These are phyloP conservation scores for Elaeis oleifera DNA, from an alignment of 202 grass and related monocot species.

Conservation along the genomic window DNA sequence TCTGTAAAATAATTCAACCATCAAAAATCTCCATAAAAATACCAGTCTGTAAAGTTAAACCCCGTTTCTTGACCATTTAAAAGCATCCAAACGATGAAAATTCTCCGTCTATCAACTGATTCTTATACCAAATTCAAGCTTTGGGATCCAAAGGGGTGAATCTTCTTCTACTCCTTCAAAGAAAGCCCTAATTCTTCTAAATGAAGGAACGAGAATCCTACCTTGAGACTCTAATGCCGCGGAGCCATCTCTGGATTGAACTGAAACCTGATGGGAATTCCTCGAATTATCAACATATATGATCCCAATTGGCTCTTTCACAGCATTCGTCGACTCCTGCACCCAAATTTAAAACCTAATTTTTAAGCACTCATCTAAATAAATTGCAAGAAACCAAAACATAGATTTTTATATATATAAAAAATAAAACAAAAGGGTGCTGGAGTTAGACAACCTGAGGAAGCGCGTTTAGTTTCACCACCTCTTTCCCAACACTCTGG, in stretches of 20 bases:
- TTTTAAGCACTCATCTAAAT: background rate
- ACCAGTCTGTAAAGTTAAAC: background rate
- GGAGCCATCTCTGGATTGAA: slow-evolving; percentile 9
- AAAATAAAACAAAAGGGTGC: too few species aligned
- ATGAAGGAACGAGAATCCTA: background rate
- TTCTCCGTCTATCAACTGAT: background rate
- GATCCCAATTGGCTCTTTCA: slow-evolving; percentile 30
- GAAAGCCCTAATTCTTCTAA: background rate
- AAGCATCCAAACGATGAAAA: background rate
- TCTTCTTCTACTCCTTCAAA: background rate
- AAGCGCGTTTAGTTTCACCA: slow-evolving; percentile 22
- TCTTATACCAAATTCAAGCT: slow-evolving; percentile 7
- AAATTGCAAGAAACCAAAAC: slow-evolving; percentile 9
- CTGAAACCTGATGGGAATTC: slow-evolving; percentile 11
- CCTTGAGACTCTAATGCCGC: slow-evolving; percentile 13
- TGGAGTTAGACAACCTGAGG: slow-evolving; percentile 10
- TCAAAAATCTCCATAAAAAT: slow-evolving; percentile 1
- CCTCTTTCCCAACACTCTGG: slow-evolving; percentile 16
- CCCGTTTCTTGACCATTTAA: background rate
- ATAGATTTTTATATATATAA: background rate
- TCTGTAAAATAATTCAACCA: slow-evolving; percentile 18
- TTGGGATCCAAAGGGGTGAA: background rate
- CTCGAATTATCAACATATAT: slow-evolving; percentile 14
- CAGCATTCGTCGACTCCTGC: slow-evolving; percentile 21
- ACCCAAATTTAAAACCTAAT: background rate